Conservation (phyloP, 2,329 filamentous ascomycete genomes). For the Penicillium sp. region DNA sequence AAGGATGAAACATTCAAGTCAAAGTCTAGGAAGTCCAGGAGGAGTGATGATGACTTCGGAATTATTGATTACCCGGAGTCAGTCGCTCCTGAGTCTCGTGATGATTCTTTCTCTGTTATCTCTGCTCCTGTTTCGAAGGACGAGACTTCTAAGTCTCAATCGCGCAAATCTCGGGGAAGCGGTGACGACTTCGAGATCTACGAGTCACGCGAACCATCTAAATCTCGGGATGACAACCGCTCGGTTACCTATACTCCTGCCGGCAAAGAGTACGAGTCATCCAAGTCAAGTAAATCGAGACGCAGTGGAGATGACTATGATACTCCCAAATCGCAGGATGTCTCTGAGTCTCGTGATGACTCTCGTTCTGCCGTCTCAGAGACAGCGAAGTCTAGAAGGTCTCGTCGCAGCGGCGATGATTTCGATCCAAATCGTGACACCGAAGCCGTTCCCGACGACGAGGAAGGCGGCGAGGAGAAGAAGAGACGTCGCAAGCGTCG, state of each 20-base stretch:
- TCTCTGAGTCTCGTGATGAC: constrained; percentile 11
- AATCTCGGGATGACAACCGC: neutral
- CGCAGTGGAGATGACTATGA: neutral
- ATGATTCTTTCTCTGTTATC: constrained; percentile 2
- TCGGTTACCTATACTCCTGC: neutral
- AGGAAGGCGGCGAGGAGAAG: constrained; percentile 20
- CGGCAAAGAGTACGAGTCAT: neutral
- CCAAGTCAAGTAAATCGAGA: neutral
- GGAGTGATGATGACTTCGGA: neutral
- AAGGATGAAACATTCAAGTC: constrained; percentile 2
- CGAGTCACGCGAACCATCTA: neutral
- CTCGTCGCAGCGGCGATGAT: constrained; percentile 22
- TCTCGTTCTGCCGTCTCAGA: constrained; percentile 24
- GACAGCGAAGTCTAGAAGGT: constrained; percentile 17
- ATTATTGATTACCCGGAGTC: neutral
- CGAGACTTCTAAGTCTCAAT: constrained; percentile 4
- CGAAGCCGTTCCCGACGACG: constrained; percentile 6
- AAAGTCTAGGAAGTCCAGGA: neutral
- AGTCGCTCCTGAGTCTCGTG: neutral
- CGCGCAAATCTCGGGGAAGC: constrained; percentile 1
- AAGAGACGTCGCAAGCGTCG: constrained; percentile 28
- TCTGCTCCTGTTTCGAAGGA: constrained; percentile 4
- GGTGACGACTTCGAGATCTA: constrained; percentile 4
- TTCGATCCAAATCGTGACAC: constrained; percentile 21
- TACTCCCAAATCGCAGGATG: neutral